phyloP scores from a whole-genome alignment of 2,329 filamentous ascomycete species.

The Penicillium sp. region DNA sequence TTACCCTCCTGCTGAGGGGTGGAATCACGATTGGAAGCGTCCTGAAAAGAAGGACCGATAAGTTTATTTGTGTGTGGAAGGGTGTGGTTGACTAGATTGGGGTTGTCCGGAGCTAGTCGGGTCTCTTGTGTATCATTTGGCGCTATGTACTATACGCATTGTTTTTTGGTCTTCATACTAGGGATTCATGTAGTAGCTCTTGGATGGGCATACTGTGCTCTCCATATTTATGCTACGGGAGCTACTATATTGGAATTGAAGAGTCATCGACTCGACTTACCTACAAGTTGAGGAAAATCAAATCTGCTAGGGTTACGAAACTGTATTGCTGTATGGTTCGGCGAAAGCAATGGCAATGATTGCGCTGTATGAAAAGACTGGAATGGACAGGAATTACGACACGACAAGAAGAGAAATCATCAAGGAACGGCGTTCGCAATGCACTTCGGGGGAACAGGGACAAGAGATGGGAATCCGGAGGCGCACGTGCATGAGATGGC shows the following conservation, averaged over 20 bases:
- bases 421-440: conserved; percentile 23
- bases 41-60: conserved; percentile 30
- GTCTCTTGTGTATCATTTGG: conserved; percentile 26
- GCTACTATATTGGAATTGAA: neutral
- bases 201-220: conserved; percentile 2
- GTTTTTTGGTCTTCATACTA: conserved; percentile 1
- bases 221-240: conserved; percentile 1
- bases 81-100: conserved; percentile 5
- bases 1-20: conserved; percentile 74
- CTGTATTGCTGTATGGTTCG: conserved; percentile 14
- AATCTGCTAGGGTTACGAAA: conserved; percentile 1
- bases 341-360: conserved; percentile 3
- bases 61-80: neutral
- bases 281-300: neutral
- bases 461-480: conserved; percentile 35
- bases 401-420: conserved; percentile 17
- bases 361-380: conserved; percentile 16
- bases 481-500: conserved; percentile 26
- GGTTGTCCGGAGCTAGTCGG: neutral
- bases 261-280: neutral
- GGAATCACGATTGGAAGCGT: conserved; percentile 91
- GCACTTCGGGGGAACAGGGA: conserved; percentile 23
- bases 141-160: conserved; percentile 32
- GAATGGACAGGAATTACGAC: conserved; percentile 18
- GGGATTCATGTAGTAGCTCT: neutral